Evolutionary conservation across 2,329 filamentous ascomycete genomes (phyloP).

Genomic region (Diaporthe citriasiana): DNA sequence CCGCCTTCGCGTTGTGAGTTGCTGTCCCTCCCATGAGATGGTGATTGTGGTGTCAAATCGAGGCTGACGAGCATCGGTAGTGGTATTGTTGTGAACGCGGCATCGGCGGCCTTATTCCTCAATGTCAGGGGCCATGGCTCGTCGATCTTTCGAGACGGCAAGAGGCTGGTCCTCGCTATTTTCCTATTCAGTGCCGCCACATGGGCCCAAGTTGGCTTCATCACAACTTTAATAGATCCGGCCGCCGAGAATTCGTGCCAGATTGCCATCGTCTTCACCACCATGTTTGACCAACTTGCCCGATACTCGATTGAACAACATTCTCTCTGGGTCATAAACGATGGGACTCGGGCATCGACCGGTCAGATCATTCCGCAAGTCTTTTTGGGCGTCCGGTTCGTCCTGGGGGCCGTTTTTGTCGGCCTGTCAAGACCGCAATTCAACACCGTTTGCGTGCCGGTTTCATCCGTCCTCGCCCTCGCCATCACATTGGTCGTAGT

Average conservation of each 20-base stretch:
- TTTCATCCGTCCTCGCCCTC: slow-evolving; percentile 59
- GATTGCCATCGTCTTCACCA: slow-evolving; percentile 64
- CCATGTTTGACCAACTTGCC: slow-evolving; percentile 70
- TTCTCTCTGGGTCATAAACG: slow-evolving; percentile 65
- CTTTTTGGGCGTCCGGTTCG: slow-evolving; percentile 62
- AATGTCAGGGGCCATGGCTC: slow-evolving; percentile 62
- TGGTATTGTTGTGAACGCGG: slow-evolving; percentile 68
- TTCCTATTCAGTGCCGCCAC: slow-evolving; percentile 66
- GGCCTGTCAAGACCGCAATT: slow-evolving; percentile 68
- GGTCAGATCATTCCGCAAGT: slow-evolving; percentile 61
- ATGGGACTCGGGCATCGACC: slow-evolving; percentile 52
- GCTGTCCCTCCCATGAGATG: not conserved
- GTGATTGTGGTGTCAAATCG: not conserved
- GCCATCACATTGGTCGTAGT: slow-evolving; percentile 60
- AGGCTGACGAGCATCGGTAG: slow-evolving; percentile 49
- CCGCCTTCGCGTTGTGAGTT: slow-evolving; percentile 69
- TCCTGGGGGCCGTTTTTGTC: slow-evolving; percentile 68
- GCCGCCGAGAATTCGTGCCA: slow-evolving; percentile 63
- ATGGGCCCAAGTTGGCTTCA: slow-evolving; percentile 68
- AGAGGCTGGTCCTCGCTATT: slow-evolving; percentile 74
- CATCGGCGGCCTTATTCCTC: slow-evolving; percentile 62
- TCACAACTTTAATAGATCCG: slow-evolving; percentile 62
- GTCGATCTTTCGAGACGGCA: slow-evolving; percentile 67
- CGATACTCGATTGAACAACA: slow-evolving; percentile 68
- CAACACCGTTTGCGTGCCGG: slow-evolving; percentile 65